Evolutionary conservation across 129 eudicot genomes (phyloP).

Genomic region (Oenanthe sinensis): DNA sequence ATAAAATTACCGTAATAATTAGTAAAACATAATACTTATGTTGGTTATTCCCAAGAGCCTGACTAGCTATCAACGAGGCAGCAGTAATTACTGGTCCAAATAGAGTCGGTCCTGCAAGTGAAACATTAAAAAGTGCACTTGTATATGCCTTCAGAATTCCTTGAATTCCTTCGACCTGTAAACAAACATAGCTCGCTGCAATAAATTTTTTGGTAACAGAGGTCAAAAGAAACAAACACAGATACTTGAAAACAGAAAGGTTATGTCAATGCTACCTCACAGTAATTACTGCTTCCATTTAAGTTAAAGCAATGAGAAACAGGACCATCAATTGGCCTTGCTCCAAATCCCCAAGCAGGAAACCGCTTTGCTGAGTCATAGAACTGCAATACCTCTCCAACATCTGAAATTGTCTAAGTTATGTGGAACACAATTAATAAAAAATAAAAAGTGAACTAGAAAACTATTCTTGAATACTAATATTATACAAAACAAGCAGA

Average conservation of each 20-base stretch:
- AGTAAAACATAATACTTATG: constrained; percentile 74
- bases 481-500: not conserved
- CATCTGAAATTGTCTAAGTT: constrained; percentile 74
- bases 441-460: not conserved
- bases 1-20: constrained; percentile 68
- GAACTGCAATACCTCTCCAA: constrained; percentile 90
- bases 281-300: constrained; percentile 85
- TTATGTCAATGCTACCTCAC: constrained; percentile 47
- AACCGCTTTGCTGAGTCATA: constrained; percentile 79
- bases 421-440: constrained; percentile 12
- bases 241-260: not conserved
- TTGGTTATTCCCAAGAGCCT: constrained; percentile 48
- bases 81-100: constrained; percentile 75
- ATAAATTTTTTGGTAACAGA: not conserved
- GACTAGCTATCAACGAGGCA: constrained; percentile 71
- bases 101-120: constrained; percentile 95
- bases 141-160: constrained; percentile 79
- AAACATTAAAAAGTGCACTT: constrained; percentile 81
- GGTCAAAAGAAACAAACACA: not conserved
- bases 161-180: constrained; percentile 84
- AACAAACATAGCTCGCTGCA: not conserved
- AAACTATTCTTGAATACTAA: not conserved
- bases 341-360: constrained; percentile 99
- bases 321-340: constrained; percentile 98
- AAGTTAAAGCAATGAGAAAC: constrained; percentile 96